Evolutionary conservation across 2,329 filamentous ascomycete species (phyloP), one percentile per base, ranked within the genome.

Genomic region (Lachnellula arida): DNA sequence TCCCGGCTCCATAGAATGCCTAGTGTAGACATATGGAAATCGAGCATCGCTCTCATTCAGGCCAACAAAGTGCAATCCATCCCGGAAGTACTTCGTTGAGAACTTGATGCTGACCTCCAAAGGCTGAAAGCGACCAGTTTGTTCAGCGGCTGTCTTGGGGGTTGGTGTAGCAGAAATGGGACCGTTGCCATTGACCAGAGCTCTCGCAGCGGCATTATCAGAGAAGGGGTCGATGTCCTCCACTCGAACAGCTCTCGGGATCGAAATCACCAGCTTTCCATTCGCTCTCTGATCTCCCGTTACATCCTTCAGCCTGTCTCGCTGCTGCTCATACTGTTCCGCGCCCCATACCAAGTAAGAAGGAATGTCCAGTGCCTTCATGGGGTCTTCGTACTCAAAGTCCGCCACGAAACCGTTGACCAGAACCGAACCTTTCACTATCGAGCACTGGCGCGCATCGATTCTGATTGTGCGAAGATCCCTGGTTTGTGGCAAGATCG

Each of bases 21-120:
- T 87, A 0, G 93, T 96, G 71, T 96, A 99, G 49, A 89, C 86
- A 74, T 99, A 93, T 0, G 94, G 91, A 70, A 92, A 99, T 59
- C 92, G 83, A 54, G 79, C 78, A 69, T 97, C 93, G 50, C 86
- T 82, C 55, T 86, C 85, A 46, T 91, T 85, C 39, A 94, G 81
- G 4, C 94, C 92, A 15, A 95, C 89, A 72, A 97, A 99, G 58
- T 97, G 92, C 56, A 97, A 72, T 22, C 91, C 93, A 70, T 99
- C 94, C 46, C 90, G 81, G 50, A 92, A 86, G 63, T 84, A 83
- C 50, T 83, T 84, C 35, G 90, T 83, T 22, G 79, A 77, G 68
- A 96, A 99, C 35, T 94, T 89, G 55, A 97, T 87, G 47, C 81
- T 79, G 46, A 90, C 69, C 48, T 76, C 80, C 49, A 89, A 68